A percentile compares a stretch with the other conserved stretches of the same genome.
Conservation (phyloP, 2,329 filamentous ascomycete genomes). For the Aureobasidium sp. region DNA sequence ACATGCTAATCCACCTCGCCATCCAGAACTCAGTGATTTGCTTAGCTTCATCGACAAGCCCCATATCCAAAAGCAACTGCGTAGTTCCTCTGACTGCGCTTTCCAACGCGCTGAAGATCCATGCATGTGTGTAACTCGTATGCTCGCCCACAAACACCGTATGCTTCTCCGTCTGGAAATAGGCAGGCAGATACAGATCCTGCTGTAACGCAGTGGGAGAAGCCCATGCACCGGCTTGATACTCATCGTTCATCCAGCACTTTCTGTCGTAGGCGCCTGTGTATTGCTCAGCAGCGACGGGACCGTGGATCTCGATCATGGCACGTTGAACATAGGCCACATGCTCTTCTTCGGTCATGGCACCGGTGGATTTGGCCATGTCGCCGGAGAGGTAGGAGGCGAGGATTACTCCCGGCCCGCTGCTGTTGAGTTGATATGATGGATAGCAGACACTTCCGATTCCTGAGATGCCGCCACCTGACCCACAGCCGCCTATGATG, state of each 20-base stretch:
- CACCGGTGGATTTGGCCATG: constrained; percentile 39
- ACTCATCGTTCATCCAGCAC: constrained; percentile 59
- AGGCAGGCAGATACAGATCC: constrained; percentile 63
- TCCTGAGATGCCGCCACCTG: constrained; percentile 53
- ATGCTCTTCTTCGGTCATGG: constrained; percentile 53
- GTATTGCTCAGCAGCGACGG: constrained; percentile 52
- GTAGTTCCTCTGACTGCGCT: constrained; percentile 59
- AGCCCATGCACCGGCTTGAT: constrained; percentile 58
- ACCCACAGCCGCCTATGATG: constrained; percentile 59
- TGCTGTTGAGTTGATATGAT: constrained; percentile 58
- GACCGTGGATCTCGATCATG: constrained; percentile 62
- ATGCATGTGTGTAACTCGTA: constrained; percentile 58
- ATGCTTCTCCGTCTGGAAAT: constrained; percentile 61
- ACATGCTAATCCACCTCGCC: constrained; percentile 53
- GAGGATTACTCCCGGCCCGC: constrained; percentile 55
- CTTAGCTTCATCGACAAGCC: constrained; percentile 64
- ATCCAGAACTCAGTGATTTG: constrained; percentile 58
- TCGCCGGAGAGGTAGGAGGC: constrained; percentile 51
- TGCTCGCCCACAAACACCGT: constrained; percentile 53
- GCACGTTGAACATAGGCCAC: constrained; percentile 57
- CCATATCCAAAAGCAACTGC: constrained; percentile 57
- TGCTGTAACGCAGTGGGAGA: constrained; percentile 57
- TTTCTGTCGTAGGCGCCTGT: constrained; percentile 59
- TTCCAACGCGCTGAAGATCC: constrained; percentile 62
- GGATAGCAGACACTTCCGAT: constrained; percentile 61